phyloP scores from a whole-genome alignment of 192 early-diverging fungal genomes.

The Fimicolochytrium jonesii region DNA sequence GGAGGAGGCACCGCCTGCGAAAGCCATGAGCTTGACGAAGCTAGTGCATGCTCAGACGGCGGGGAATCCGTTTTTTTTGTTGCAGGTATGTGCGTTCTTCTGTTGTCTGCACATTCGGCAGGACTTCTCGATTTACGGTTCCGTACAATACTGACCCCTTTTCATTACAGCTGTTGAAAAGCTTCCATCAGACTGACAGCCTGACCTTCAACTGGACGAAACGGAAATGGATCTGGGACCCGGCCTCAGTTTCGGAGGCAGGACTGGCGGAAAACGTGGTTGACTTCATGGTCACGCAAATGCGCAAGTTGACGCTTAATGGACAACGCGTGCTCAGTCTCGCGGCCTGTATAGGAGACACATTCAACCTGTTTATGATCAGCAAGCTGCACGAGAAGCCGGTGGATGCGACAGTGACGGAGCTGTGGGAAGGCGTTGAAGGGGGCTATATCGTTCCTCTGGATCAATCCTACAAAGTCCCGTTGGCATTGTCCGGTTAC shows the following conservation, averaged over 20 bases:
- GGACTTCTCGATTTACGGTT: not conserved
- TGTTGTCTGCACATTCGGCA: not conserved
- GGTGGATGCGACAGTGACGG: constrained; percentile 10
- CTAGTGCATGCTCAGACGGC: constrained; percentile 22
- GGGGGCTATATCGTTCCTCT: constrained; percentile 24
- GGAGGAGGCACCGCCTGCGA: too few species aligned
- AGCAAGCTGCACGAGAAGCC: constrained; percentile 18
- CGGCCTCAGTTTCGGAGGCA: not conserved
- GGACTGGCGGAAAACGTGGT: constrained; percentile 32
- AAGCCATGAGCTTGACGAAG: too few species aligned
- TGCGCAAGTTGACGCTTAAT: constrained; percentile 18
- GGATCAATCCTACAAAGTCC: constrained; percentile 25
- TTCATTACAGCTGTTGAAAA: constrained; percentile 22
- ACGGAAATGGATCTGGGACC: constrained; percentile 28
- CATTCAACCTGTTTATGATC: constrained; percentile 21
- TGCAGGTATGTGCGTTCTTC: constrained; percentile 14
- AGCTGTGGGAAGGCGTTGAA: constrained; percentile 27
- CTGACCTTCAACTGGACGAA: constrained; percentile 19
- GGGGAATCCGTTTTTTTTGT: constrained; percentile 32
- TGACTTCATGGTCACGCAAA: constrained; percentile 23
- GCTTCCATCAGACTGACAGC: constrained; percentile 6
- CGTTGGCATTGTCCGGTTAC: constrained; percentile 19
- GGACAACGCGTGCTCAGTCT: constrained; percentile 21
- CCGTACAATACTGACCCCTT: not conserved
- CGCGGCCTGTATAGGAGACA: constrained; percentile 36